Evolutionary conservation across 805 yeast species (phyloP).

Genomic region (Teunomyces gatunensis): DNA sequence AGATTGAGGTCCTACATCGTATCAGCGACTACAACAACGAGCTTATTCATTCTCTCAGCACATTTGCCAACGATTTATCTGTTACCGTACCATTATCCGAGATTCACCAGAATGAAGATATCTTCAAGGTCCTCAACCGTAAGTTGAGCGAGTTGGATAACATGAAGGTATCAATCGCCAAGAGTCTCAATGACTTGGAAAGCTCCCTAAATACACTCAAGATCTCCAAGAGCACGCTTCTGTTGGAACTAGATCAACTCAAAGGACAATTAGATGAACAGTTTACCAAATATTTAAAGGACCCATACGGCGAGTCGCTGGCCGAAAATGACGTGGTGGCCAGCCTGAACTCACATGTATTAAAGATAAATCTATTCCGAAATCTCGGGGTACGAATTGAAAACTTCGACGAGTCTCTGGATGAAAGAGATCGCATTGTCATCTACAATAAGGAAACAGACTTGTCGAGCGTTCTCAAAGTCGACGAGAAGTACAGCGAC

Average conservation of each 20-base stretch:
- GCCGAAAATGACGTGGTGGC: conserved; percentile 28
- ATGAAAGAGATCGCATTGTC: conserved; percentile 36
- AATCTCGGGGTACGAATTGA: conserved; percentile 57
- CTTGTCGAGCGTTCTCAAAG: conserved; percentile 48
- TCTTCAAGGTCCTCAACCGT: conserved; percentile 24
- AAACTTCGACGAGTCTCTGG: conserved; percentile 15
- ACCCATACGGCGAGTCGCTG: conserved; percentile 26
- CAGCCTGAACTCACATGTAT: conserved; percentile 42
- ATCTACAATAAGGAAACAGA: conserved; percentile 49
- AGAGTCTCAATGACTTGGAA: conserved; percentile 49
- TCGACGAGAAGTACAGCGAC: conserved; percentile 56
- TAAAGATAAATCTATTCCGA: conserved; percentile 59
- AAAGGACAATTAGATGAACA: conserved; percentile 6
- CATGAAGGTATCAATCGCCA: conserved; percentile 50
- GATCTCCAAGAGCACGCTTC: conserved; percentile 34
- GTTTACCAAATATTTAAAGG: conserved; percentile 4
- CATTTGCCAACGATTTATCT: neutral
- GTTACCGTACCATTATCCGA: neutral
- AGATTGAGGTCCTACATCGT: conserved; percentile 17
- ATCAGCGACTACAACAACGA: conserved; percentile 22
- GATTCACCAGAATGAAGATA: conserved; percentile 16
- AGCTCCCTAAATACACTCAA: conserved; percentile 36
- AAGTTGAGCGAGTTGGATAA: conserved; percentile 39
- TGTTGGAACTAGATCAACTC: conserved; percentile 36
- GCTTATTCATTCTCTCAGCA: conserved; percentile 12